Conservation (phyloP, 176 grass and related monocot genomes). For the Puccinellia tenuiflora region DNA sequence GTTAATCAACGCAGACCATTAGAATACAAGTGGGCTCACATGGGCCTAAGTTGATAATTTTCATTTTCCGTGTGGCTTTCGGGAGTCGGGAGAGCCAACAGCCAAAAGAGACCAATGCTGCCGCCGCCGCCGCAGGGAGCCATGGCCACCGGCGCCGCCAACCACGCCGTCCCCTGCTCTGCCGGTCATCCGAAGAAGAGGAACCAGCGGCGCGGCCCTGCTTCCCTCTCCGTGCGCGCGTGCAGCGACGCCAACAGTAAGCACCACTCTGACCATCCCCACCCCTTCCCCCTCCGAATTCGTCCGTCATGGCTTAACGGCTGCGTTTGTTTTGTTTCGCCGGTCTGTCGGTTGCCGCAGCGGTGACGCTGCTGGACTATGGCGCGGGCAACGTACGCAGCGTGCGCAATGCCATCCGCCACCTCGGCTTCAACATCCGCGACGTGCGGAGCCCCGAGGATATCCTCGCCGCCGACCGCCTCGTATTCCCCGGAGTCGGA, state of each 20-base stretch:
- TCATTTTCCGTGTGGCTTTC: not conserved
- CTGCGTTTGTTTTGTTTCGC: conserved; percentile 7
- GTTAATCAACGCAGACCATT: not conserved
- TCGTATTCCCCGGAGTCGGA: conserved; percentile 88
- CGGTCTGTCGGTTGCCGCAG: not conserved
- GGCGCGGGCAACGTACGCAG: conserved; percentile 90
- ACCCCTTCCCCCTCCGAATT: conserved; percentile 10
- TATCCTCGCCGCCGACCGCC: conserved; percentile 64
- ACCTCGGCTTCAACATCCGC: conserved; percentile 75
- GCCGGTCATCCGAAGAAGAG: not conserved
- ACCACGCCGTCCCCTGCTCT: not conserved
- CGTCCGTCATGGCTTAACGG: not conserved
- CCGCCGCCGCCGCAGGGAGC: conserved; percentile 34
- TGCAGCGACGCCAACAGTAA: conserved; percentile 41
- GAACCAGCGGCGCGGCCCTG: not conserved
- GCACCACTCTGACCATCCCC: not conserved
- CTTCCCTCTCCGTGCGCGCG: conserved; percentile 36
- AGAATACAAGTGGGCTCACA: not conserved
- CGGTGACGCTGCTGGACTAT: conserved; percentile 86
- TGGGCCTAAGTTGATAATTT: not conserved
- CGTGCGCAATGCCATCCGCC: conserved; percentile 79
- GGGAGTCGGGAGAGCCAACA: not conserved
- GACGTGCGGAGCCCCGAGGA: conserved; percentile 91
- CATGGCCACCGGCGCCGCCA: conserved; percentile 1
- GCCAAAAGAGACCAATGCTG: not conserved